Evolutionary conservation across 163 green algal genomes (phyloP).

Genomic region (Scenedesmus sp.): DNA sequence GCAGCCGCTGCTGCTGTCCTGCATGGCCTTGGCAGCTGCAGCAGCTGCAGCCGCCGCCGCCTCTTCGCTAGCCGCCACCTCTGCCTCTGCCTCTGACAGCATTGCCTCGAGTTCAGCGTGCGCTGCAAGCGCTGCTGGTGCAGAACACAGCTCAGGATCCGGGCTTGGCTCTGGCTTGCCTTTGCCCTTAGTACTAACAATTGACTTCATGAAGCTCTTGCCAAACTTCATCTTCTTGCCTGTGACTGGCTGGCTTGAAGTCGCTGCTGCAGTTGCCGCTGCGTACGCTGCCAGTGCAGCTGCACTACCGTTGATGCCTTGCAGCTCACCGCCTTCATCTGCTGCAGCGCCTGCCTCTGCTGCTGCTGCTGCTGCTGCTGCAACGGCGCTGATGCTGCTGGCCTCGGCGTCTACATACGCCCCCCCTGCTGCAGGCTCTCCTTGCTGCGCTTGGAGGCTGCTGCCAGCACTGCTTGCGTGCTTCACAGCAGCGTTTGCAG

Average conservation of each 20-base stretch:
- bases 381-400: not conserved
- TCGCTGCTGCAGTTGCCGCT: not conserved
- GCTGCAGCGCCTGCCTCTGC: not conserved
- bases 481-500: not conserved
- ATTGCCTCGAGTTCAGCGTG: constrained; percentile 24
- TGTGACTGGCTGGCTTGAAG: not conserved
- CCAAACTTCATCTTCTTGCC: not conserved
- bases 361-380: not conserved
- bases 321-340: not conserved
- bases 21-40: not conserved
- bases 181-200: not conserved
- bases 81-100: constrained; percentile 35
- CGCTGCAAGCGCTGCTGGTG: constrained; percentile 8
- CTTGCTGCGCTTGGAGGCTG: not conserved
- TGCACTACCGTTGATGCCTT: not conserved
- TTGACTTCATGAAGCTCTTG: constrained; percentile 9
- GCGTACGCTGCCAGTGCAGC: constrained; percentile 17
- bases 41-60: constrained; percentile 4
- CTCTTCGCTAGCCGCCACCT: not conserved
- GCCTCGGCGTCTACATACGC: not conserved
- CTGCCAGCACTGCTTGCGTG: constrained; percentile 2
- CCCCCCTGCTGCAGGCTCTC: not conserved
- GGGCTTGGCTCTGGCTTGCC: constrained; percentile 10
- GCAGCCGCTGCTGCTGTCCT: not conserved
- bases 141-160: not conserved